Conservation (phyloP, 176 grass and related monocot species). For the Paspalum vaginatum region DNA sequence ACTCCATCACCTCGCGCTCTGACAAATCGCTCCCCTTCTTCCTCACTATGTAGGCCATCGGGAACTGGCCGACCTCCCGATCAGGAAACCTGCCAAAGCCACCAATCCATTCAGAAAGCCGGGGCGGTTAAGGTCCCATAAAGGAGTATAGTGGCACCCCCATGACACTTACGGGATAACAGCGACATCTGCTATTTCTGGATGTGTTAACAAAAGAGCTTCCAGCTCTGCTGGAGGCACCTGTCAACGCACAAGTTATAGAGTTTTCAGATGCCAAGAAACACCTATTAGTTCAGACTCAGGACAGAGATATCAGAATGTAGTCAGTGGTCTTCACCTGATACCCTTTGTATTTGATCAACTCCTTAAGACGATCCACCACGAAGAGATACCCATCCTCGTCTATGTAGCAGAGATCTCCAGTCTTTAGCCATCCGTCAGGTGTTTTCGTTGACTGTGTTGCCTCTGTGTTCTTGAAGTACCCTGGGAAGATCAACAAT, state of each 20-base stretch:
- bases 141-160: background rate
- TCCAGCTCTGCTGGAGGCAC: conserved; percentile 91
- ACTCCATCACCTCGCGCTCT: conserved; percentile 64
- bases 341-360: conserved; percentile 99
- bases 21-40: conserved; percentile 76
- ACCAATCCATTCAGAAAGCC: background rate
- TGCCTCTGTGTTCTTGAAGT: conserved; percentile 85
- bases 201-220: conserved; percentile 80
- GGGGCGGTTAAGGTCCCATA: background rate
- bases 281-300: background rate
- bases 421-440: conserved; percentile 87
- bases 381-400: conserved; percentile 95
- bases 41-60: conserved; percentile 83
- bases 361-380: conserved; percentile 87
- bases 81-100: conserved; percentile 72
- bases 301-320: background rate
- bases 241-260: conserved; percentile 33
- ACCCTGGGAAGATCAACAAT: conserved; percentile 49
- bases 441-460: conserved; percentile 66
- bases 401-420: conserved; percentile 96
- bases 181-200: conserved; percentile 64
- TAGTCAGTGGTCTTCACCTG: conserved; percentile 55
- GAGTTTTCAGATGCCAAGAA: conserved; percentile 14
- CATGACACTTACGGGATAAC: conserved; percentile 72
- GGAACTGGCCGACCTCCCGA: conserved; percentile 76